A percentile compares a stretch with the other conserved stretches of the same genome.
Evolutionary conservation across 768 basidiomycete genomes (phyloP).

Genomic region (Auriscalpium vulgare): DNA sequence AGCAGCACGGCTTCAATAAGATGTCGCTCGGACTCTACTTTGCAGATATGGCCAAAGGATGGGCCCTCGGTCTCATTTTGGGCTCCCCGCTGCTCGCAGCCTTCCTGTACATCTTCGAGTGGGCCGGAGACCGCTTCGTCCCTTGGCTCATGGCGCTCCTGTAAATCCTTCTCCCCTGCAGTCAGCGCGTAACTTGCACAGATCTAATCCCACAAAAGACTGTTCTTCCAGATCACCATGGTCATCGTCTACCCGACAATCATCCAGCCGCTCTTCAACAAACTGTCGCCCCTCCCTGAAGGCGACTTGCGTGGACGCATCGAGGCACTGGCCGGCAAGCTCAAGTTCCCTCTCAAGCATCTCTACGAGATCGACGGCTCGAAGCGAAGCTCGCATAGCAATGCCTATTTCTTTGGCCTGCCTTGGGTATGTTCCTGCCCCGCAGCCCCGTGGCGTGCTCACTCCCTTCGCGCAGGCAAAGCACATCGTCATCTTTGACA

Average conservation of each 20-base stretch:
- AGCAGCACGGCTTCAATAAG: slow-evolving; percentile 97
- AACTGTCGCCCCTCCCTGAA: slow-evolving; percentile 74
- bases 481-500: slow-evolving; percentile 96
- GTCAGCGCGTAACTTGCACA: neutral
- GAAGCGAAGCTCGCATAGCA: slow-evolving; percentile 90
- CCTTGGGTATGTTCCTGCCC: slow-evolving; percentile 65
- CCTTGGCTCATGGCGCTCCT: slow-evolving; percentile 92
- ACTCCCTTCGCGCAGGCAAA: slow-evolving; percentile 52
- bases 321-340: slow-evolving; percentile 66
- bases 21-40: slow-evolving; percentile 72
- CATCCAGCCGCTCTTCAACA: slow-evolving; percentile 97
- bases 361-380: slow-evolving; percentile 97
- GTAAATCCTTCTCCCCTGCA: slow-evolving; percentile 33
- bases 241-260: slow-evolving; percentile 76
- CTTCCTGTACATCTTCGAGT: slow-evolving; percentile 85
- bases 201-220: slow-evolving; percentile 32
- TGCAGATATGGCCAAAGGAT: slow-evolving; percentile 74
- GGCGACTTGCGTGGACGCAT: slow-evolving; percentile 75
- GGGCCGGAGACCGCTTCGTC: slow-evolving; percentile 90
- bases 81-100: slow-evolving; percentile 81
- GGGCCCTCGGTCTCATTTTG: slow-evolving; percentile 59
- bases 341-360: slow-evolving; percentile 91
- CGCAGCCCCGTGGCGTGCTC: neutral
- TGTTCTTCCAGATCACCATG: slow-evolving; percentile 79
- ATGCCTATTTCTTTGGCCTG: slow-evolving; percentile 97